Percentiles rank a stretch among this genome's conserved stretches.
Conservation (phyloP, 164 flowering plant genomes). For the Saururus chinensis region DNA sequence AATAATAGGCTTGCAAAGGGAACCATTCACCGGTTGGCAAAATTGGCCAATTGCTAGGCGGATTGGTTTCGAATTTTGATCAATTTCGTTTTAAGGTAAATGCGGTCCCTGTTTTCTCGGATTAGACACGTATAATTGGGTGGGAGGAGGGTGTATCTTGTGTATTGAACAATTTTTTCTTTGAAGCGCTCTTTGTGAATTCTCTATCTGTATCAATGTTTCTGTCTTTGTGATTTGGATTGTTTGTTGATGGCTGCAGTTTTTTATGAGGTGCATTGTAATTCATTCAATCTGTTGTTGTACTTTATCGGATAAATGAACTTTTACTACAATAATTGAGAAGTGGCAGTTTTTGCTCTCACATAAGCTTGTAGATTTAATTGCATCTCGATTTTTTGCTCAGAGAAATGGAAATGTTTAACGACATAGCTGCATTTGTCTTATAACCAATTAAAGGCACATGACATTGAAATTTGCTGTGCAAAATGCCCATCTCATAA, state of each 20-base stretch:
- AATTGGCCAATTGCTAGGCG: conserved; percentile 52
- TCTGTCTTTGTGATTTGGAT: background rate
- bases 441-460: no score
- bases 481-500: no score
- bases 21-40: conserved; percentile 73
- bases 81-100: conserved; percentile 10
- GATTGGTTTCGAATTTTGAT: conserved; percentile 7
- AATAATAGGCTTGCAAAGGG: conserved; percentile 87
- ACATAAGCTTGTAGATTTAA: no score
- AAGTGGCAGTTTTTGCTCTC: no score
- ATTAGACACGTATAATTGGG: background rate
- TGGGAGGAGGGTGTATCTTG: background rate
- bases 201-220: background rate
- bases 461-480: no score
- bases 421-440: no score
- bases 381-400: no score
- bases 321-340: no score
- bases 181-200: background rate
- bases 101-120: conserved; percentile 2
- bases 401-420: no score
- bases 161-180: background rate
- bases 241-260: background rate
- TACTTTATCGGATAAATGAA: background rate
- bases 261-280: background rate
- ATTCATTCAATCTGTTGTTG: background rate